phyloP scores from a whole-genome alignment of 495 filamentous ascomycete species.

The Friedmanniomyces simplex region DNA sequence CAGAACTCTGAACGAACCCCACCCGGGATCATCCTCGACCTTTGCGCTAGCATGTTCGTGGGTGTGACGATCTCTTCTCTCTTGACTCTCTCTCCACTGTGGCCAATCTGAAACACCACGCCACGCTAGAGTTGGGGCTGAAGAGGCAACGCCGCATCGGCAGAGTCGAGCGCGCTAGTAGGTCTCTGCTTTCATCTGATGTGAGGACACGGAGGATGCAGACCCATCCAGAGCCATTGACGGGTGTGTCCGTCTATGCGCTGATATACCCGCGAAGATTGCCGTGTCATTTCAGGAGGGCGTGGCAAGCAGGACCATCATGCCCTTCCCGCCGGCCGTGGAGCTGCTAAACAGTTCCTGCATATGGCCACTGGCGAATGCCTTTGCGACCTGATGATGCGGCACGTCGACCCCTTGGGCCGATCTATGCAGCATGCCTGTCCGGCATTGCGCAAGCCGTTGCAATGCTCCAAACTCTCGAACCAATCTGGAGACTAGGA shows the following conservation, averaged over 20 bases:
- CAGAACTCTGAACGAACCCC: slow-evolving; percentile 8
- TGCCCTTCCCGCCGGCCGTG: slow-evolving; percentile 2
- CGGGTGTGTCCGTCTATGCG: not conserved
- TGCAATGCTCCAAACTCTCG: not conserved
- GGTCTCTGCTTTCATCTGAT: not conserved
- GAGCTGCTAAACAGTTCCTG: slow-evolving; percentile 16
- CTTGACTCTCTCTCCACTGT: slow-evolving; percentile 9
- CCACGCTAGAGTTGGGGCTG: not conserved
- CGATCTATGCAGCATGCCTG: slow-evolving; percentile 11
- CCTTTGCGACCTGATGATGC: not conserved
- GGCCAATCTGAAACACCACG: slow-evolving; percentile 19
- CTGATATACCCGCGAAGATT: not conserved
- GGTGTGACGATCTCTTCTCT: too few species aligned
- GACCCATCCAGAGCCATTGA: too few species aligned
- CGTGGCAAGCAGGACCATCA: not conserved
- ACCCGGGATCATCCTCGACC: not conserved
- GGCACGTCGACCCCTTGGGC: slow-evolving; percentile 3
- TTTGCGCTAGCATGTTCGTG: not conserved
- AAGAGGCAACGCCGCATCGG: not conserved
- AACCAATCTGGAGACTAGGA: slow-evolving; percentile 9
- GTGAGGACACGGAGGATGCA: not conserved
- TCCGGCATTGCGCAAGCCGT: slow-evolving; percentile 6
- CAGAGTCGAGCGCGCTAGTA: not conserved
- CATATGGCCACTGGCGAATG: slow-evolving; percentile 8
- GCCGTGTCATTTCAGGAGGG: not conserved